Base-by-base conservation (phyloP, 2,329 filamentous ascomycete species). In the Phaeoacremonium minimum region DNA sequence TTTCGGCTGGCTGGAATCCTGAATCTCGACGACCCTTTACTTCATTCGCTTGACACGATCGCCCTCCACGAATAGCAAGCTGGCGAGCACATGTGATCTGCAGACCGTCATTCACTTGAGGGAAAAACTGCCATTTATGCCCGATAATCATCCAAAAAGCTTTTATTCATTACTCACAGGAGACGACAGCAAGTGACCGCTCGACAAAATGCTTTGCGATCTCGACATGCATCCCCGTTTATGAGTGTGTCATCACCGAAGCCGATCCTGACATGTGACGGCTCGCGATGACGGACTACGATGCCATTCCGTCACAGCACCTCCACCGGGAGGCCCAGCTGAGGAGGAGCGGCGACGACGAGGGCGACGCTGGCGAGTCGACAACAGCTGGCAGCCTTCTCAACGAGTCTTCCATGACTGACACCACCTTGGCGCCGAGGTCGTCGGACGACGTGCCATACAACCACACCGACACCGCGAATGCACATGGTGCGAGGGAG, bases 281-380 rank as follows among this genome's bases (percentile, higher is more conserved):
- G 35, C 42, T 42, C 39, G 42, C 37, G 30, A 44, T 44, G 42
- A 42, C 42, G 29, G 39, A 44, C 34, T 36, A 38, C 33, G 33
- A 44, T 42, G 36, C 39, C 28, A 33, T 30, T 33, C 39, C 33
- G 16, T 33, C 28, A 18, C 42, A 38, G 36, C 32, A 22, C 36
- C 36, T 38, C 35, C 32, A 15, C 19, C 35, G 29, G 15, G 36
- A 28, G 28, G 32, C 29, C 18, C 31, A n/a, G n/a, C n/a, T n/a
- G n/a, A n/a, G n/a, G n/a, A n/a, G n/a, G n/a, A n/a, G 37, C 31
- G 36, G 18, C 22, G 14, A 33, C 33, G n/a, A 30, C 32, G 64
- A 62, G 47, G 60, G 66, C 47, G 67, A 71, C 30, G 61, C 60
- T 7, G 66, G 64, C 43, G 67, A 69, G 46, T 63, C 69, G 36